Evolutionary conservation across 139 green algal species (phyloP).

Genomic region (Tetradesmus lagerheimii): DNA sequence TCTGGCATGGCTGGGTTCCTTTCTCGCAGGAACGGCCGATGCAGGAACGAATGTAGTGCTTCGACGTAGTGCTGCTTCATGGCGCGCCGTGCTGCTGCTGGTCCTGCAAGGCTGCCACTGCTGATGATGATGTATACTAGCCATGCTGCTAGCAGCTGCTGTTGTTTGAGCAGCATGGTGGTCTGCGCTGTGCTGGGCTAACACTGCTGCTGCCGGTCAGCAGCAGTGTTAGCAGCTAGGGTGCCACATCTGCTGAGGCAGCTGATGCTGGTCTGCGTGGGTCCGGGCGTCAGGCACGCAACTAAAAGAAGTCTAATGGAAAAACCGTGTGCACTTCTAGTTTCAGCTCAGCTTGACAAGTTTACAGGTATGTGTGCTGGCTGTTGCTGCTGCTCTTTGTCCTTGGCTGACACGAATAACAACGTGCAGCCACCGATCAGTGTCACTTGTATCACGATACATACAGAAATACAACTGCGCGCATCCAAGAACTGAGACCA

Average conservation of each 20-base stretch:
- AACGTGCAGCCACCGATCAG: too few species aligned
- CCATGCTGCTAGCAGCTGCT: background rate
- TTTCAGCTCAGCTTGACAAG: too few species aligned
- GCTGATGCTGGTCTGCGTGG: background rate
- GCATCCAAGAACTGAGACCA: too few species aligned
- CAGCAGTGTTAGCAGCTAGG: background rate
- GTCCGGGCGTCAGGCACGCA: too few species aligned
- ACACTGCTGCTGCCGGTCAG: background rate
- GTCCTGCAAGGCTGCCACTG: background rate
- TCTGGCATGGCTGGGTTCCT: background rate
- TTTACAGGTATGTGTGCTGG: background rate
- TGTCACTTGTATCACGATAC: too few species aligned
- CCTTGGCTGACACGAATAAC: too few species aligned
- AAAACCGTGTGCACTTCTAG: too few species aligned
- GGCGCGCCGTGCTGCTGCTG: background rate
- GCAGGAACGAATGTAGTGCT: conserved; percentile 12
- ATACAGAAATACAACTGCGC: too few species aligned
- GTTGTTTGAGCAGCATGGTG: background rate
- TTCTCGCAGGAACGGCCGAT: background rate
- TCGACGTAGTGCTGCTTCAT: conserved; percentile 14
- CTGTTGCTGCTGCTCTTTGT: background rate
- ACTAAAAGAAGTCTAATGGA: too few species aligned
- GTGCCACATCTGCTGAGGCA: background rate
- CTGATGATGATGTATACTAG: background rate
- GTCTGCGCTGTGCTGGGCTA: background rate